A percentile compares a stretch with the other conserved stretches of the same genome.
phyloP scores from a whole-genome alignment of 495 filamentous ascomycete species.

The Pseudotulostoma volvatum region DNA sequence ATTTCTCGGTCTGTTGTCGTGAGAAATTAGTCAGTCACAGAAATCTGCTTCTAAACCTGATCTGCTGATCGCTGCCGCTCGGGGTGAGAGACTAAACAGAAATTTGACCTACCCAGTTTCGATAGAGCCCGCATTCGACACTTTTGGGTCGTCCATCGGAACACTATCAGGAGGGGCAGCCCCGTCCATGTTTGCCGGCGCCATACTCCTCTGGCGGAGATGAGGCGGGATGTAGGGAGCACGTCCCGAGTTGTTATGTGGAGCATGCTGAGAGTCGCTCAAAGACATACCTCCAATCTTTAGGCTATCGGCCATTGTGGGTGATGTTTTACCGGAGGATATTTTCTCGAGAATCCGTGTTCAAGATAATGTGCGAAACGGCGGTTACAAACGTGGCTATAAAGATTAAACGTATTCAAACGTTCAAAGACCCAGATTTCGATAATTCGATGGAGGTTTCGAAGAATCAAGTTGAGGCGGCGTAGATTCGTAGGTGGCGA shows the following conservation, averaged over 20 bases:
- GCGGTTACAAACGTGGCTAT: no score
- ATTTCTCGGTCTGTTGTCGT: constrained; percentile 1
- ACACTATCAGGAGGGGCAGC: constrained; percentile 19
- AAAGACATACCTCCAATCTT: constrained; percentile 77
- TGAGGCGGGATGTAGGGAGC: constrained; percentile 93
- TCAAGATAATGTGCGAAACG: no score
- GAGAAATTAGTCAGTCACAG: constrained; percentile 1
- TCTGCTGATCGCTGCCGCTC: no score
- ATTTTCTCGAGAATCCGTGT: constrained; percentile 1
- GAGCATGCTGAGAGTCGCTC: constrained; percentile 55
- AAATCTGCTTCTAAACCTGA: no score
- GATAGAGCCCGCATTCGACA: constrained; percentile 19
- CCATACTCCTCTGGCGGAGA: constrained; percentile 47
- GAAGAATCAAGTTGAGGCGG: no score
- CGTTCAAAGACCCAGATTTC: no score
- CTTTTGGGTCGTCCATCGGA: constrained; percentile 2
- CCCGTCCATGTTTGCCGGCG: constrained; percentile 27
- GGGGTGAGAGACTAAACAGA: no score
- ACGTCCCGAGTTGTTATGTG: constrained; percentile 31
- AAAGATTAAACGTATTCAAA: no score
- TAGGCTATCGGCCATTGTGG: constrained; percentile 86
- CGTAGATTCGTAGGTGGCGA: no score
- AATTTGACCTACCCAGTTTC: constrained; percentile 32
- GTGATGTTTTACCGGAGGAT: constrained; percentile 6
- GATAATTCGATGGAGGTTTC: no score